These are phyloP conservation scores for Kernera saxatilis DNA, from an alignment of 345 rosid species.

Conservation along the genomic window DNA sequence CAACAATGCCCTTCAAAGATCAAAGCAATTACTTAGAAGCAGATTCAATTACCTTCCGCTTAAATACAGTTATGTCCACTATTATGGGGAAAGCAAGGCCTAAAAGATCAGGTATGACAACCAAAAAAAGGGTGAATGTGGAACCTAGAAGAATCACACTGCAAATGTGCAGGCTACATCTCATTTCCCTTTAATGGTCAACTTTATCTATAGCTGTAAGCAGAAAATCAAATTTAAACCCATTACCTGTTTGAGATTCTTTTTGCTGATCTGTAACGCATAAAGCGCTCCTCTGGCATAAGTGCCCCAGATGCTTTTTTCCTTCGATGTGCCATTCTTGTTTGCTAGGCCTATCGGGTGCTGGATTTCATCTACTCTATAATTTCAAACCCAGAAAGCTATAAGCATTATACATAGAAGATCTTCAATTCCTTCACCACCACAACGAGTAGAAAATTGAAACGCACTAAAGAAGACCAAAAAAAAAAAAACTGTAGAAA, in stretches of 20 bases:
- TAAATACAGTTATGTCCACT: not conserved
- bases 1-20: constrained; percentile 73
- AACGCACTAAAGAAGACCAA: not conserved
- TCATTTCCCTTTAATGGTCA: constrained; percentile 2
- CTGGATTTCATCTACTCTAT: constrained; percentile 67
- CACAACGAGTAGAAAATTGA: not conserved
- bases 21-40: constrained; percentile 16
- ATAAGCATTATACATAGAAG: constrained; percentile 1
- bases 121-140: not conserved
- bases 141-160: constrained; percentile 4
- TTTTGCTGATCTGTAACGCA: constrained; percentile 64
- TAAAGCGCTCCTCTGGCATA: constrained; percentile 86
- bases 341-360: constrained; percentile 34
- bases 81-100: constrained; percentile 2
- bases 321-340: constrained; percentile 31
- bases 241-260: constrained; percentile 55
- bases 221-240: not conserved
- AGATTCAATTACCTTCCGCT: not conserved
- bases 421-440: not conserved
- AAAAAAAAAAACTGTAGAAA: not conserved
- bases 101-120: constrained; percentile 5
- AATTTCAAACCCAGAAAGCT: constrained; percentile 5
- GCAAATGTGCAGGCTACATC: not conserved
- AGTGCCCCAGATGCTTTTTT: constrained; percentile 67
- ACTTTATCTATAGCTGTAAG: constrained; percentile 1